Evolutionary conservation across 768 basidiomycete species (phyloP).

Genomic region (Kwoniella shandongensis): DNA sequence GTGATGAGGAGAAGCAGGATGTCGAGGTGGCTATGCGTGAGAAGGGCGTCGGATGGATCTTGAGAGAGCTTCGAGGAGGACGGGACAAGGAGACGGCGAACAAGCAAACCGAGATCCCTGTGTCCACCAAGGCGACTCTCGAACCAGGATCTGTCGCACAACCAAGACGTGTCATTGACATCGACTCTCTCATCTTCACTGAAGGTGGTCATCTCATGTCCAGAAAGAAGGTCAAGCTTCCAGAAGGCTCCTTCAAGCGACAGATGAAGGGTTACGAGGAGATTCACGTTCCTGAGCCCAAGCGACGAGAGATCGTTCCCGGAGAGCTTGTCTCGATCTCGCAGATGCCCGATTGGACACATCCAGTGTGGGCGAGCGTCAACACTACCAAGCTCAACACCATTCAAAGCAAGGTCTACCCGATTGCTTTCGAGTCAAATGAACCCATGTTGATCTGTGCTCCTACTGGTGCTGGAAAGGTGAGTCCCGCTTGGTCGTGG

Average conservation of each 20-base stretch:
- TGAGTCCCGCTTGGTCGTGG: slow-evolving; percentile 55
- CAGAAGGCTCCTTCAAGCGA: slow-evolving; percentile 96
- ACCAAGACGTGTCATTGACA: slow-evolving; percentile 79
- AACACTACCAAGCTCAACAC: slow-evolving; percentile 74
- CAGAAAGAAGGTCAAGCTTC: slow-evolving; percentile 96
- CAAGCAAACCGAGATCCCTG: slow-evolving; percentile 59
- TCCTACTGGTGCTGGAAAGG: slow-evolving; percentile 98
- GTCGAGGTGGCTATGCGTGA: slow-evolving; percentile 98
- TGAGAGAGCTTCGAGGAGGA: slow-evolving; percentile 82
- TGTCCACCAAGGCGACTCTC: slow-evolving; percentile 81
- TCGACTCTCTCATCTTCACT: slow-evolving; percentile 92
- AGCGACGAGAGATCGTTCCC: slow-evolving; percentile 65
- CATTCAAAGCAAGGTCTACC: slow-evolving; percentile 89
- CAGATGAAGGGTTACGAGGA: slow-evolving; percentile 96
- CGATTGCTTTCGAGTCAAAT: slow-evolving; percentile 82
- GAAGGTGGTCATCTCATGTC: slow-evolving; percentile 97
- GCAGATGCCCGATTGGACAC: slow-evolving; percentile 79
- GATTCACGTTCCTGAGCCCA: slow-evolving; percentile 92
- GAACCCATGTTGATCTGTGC: slow-evolving; percentile 95
- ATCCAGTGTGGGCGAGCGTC: slow-evolving; percentile 71
- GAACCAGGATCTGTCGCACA: slow-evolving; percentile 79
- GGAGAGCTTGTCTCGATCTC: slow-evolving; percentile 65
- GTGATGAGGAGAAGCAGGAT: slow-evolving; percentile 83
- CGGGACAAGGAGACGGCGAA: slow-evolving; percentile 63
- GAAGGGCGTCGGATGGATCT: slow-evolving; percentile 93